Evolutionary conservation across 2,329 filamentous ascomycete genomes (phyloP).

Genomic region (Pleomassaria siparia): DNA sequence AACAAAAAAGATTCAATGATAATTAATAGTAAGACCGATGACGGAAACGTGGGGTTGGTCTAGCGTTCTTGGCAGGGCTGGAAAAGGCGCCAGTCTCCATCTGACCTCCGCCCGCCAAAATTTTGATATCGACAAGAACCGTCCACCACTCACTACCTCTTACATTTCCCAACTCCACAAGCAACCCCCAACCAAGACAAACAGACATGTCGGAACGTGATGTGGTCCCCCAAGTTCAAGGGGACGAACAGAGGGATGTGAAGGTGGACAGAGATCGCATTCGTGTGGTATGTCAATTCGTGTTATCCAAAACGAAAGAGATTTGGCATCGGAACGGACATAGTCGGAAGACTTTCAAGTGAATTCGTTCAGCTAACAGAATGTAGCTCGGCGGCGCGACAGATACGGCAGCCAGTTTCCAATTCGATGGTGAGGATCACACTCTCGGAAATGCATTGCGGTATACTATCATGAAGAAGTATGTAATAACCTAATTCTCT

Average conservation of each 20-base stretch:
- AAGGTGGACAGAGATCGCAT: slow-evolving; percentile 47
- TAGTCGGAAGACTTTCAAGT: background rate
- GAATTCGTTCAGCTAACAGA: background rate
- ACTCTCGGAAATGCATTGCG: slow-evolving; percentile 92
- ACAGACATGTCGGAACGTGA: slow-evolving; percentile 17
- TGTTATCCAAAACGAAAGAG: background rate
- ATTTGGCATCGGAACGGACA: background rate
- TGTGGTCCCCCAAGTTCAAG: too few species aligned
- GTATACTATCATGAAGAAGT: slow-evolving; percentile 99
- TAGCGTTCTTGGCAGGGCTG: slow-evolving; percentile 30
- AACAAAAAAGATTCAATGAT: background rate
- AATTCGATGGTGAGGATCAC: slow-evolving; percentile 91
- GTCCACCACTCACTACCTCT: background rate
- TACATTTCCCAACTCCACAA: too few species aligned
- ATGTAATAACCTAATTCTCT: slow-evolving; percentile 41
- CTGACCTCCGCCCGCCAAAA: slow-evolving; percentile 22
- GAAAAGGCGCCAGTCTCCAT: slow-evolving; percentile 7
- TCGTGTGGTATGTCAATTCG: slow-evolving; percentile 43
- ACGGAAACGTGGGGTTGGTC: slow-evolving; percentile 2
- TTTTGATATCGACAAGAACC: slow-evolving; percentile 14
- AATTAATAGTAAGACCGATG: too few species aligned
- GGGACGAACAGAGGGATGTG: slow-evolving; percentile 34
- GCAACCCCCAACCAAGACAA: background rate
- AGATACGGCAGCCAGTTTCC: slow-evolving; percentile 89
- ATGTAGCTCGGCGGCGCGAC: slow-evolving; percentile 76